Conservation (phyloP, 2,329 filamentous ascomycete genomes). For the Arthroderma sp. region DNA sequence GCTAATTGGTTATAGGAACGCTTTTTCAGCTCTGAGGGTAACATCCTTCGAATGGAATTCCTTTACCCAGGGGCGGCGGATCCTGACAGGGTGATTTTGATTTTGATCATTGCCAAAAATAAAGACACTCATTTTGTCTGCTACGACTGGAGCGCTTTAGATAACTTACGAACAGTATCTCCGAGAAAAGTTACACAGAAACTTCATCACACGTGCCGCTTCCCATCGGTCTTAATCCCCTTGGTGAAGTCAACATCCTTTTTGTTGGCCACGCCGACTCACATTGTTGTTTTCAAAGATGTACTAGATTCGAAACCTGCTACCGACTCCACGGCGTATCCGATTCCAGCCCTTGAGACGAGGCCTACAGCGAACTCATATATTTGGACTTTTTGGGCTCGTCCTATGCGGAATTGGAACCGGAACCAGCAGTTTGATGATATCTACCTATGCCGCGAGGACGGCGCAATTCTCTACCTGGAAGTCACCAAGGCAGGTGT, state of each 20-base stretch:
- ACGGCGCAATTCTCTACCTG: slow-evolving; percentile 63
- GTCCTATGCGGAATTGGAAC: slow-evolving; percentile 53
- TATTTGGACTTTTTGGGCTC: slow-evolving; percentile 74
- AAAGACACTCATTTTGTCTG: slow-evolving; percentile 35
- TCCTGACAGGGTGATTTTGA: slow-evolving; percentile 58
- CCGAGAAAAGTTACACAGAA: slow-evolving; percentile 19
- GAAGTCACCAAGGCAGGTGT: slow-evolving; percentile 47
- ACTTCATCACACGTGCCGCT: slow-evolving; percentile 28
- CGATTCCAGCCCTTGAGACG: slow-evolving; percentile 17
- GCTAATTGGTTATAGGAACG: slow-evolving; percentile 24
- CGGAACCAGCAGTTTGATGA: slow-evolving; percentile 57
- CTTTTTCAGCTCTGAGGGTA: slow-evolving; percentile 47
- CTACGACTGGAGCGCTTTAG: slow-evolving; percentile 41
- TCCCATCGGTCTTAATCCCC: slow-evolving; percentile 60
- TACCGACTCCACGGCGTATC: slow-evolving; percentile 17
- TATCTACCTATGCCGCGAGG: slow-evolving; percentile 77
- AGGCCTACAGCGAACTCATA: slow-evolving; percentile 28
- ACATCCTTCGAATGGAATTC: slow-evolving; percentile 81
- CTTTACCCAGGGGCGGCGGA: slow-evolving; percentile 57
- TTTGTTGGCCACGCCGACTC: slow-evolving; percentile 49
- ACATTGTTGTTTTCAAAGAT: slow-evolving; percentile 38
- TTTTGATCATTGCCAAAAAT: slow-evolving; percentile 44
- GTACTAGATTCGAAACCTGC: slow-evolving; percentile 18
- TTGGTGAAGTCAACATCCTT: slow-evolving; percentile 59
- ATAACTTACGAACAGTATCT: slow-evolving; percentile 15